These are phyloP conservation scores for Stevia rebaudiana DNA, from an alignment of 140 eudicot genomes.

Conservation along the genomic window DNA sequence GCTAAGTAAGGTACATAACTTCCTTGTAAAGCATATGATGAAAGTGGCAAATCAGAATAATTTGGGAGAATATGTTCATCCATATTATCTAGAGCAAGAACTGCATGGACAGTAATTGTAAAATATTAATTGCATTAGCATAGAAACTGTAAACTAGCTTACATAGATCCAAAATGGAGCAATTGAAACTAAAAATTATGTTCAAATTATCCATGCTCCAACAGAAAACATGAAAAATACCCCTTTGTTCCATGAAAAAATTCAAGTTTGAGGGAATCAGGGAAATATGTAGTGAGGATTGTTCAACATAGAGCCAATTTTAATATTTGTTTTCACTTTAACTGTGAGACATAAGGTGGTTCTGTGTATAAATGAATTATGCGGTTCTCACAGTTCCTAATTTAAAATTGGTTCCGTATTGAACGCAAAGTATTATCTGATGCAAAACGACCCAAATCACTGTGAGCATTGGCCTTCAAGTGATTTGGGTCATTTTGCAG, in stretches of 20 bases:
- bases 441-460: not conserved
- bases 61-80: slow-evolving; percentile 25
- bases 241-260: not conserved
- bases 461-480: not conserved
- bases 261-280: not conserved
- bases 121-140: slow-evolving; percentile 12
- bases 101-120: slow-evolving; percentile 16
- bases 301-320: too few species aligned
- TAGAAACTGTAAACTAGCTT: not conserved
- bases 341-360: too few species aligned
- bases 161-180: not conserved
- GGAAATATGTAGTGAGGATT: not conserved
- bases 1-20: slow-evolving; percentile 17
- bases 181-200: not conserved
- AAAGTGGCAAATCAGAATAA: slow-evolving; percentile 22
- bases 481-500: too few species aligned
- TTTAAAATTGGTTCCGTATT: too few species aligned
- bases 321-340: too few species aligned
- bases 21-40: slow-evolving; percentile 27
- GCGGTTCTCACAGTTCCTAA: too few species aligned
- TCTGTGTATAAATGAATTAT: too few species aligned
- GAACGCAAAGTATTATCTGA: not conserved
- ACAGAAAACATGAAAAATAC: not conserved
- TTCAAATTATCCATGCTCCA: not conserved
- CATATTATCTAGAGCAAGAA: slow-evolving; percentile 23